phyloP scores from a whole-genome alignment of 169 alveolate genomes.

The Plasmodium cynomolgi region DNA sequence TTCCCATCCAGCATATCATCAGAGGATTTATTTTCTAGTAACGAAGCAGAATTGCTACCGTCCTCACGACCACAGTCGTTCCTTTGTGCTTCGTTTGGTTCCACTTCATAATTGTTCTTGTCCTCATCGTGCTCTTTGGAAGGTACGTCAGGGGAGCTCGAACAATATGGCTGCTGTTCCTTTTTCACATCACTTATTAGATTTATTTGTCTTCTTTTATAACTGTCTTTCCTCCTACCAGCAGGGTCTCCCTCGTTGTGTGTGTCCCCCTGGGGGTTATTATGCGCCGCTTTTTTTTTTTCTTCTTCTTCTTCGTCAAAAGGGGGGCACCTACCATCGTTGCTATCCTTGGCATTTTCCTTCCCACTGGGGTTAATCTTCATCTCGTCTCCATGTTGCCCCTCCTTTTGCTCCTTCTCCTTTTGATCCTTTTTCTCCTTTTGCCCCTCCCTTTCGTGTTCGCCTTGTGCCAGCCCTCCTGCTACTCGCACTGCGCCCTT shows the following conservation, averaged over 20 bases:
- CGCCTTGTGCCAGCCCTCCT: not conserved
- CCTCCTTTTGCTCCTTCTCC: not conserved
- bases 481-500: not conserved
- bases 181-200: not conserved
- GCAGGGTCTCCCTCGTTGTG: not conserved
- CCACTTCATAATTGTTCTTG: not conserved
- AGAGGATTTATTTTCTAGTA: not conserved
- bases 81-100: not conserved
- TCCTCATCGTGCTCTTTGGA: not conserved
- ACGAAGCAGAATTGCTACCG: not conserved
- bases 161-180: not conserved
- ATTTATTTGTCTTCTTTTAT: not conserved
- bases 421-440: too few species aligned
- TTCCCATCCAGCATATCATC: not conserved
- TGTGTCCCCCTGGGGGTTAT: not conserved
- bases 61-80: not conserved
- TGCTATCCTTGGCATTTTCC: not conserved
- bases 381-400: not conserved
- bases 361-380: not conserved
- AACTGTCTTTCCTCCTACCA: not conserved
- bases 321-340: not conserved
- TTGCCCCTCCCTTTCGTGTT: not conserved
- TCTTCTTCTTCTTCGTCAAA: not conserved
- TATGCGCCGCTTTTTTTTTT: not conserved
- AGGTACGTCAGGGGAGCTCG: not conserved